phyloP scores from a whole-genome alignment of 2,329 filamentous ascomycete genomes.

The Ophidiomyces ophidiicola region DNA sequence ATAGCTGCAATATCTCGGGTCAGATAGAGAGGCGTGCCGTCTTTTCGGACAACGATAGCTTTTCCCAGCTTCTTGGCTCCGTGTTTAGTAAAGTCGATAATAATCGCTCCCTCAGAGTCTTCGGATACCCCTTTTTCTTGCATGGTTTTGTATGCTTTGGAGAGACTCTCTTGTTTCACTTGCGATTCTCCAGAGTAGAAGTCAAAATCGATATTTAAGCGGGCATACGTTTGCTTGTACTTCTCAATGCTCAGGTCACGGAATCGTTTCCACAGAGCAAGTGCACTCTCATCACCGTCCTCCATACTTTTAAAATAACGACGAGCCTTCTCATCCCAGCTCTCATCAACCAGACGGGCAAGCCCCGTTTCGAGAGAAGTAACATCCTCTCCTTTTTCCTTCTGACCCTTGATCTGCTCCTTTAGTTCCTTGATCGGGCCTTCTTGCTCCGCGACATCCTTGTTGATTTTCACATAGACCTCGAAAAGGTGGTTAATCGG shows the following conservation, averaged over 20 bases:
- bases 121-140: conserved; percentile 50
- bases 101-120: conserved; percentile 52
- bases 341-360: conserved; percentile 38
- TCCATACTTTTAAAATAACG: conserved; percentile 58
- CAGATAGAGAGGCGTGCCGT: conserved; percentile 56
- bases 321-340: conserved; percentile 49
- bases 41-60: conserved; percentile 54
- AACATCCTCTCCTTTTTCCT: conserved; percentile 39
- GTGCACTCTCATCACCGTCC: conserved; percentile 46
- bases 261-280: conserved; percentile 52
- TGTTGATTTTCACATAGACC: conserved; percentile 54
- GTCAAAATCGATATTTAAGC: conserved; percentile 53
- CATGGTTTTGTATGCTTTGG: conserved; percentile 46
- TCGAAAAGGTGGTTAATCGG: conserved; percentile 55
- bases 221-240: conserved; percentile 52
- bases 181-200: conserved; percentile 60
- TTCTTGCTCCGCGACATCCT: conserved; percentile 44
- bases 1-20: conserved; percentile 58
- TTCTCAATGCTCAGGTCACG: conserved; percentile 52
- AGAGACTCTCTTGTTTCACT: conserved; percentile 51
- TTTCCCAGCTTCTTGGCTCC: conserved; percentile 55
- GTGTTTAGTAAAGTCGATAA: conserved; percentile 59
- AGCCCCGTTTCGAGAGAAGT: conserved; percentile 40
- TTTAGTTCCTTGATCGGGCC: conserved; percentile 45
- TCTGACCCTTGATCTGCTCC: conserved; percentile 37